These are phyloP conservation scores for Diospyros lotus DNA, from an alignment of 148 eudicot species.

Conservation along the genomic window DNA sequence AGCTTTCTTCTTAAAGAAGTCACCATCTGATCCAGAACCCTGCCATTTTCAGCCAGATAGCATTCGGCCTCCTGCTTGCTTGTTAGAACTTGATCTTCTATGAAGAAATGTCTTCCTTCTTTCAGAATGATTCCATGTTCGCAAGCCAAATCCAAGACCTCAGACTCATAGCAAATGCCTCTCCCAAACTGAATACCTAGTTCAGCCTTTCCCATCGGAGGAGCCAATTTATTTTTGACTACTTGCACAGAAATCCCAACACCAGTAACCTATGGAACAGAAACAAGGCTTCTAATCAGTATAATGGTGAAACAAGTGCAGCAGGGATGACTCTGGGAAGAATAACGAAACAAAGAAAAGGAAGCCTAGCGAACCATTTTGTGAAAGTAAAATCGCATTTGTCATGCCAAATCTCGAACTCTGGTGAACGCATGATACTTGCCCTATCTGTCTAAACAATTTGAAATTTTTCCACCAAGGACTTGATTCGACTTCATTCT, in stretches of 20 bases:
- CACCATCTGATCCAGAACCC: slow-evolving; percentile 41
- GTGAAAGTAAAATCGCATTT: background rate
- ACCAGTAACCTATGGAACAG: slow-evolving; percentile 53
- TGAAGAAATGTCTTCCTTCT: slow-evolving; percentile 51
- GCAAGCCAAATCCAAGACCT: slow-evolving; percentile 77
- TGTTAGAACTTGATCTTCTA: slow-evolving; percentile 49
- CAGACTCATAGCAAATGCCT: slow-evolving; percentile 67
- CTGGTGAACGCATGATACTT: no score
- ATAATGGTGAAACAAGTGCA: background rate
- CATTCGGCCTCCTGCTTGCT: slow-evolving; percentile 46
- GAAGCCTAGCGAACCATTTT: background rate
- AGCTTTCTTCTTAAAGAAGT: slow-evolving; percentile 53
- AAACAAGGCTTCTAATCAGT: background rate
- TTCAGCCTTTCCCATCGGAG: slow-evolving; percentile 64
- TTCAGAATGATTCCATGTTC: slow-evolving; percentile 61
- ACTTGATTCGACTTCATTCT: background rate
- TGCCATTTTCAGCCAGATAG: slow-evolving; percentile 52
- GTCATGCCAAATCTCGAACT: background rate
- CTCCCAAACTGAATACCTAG: slow-evolving; percentile 67
- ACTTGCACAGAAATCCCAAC: slow-evolving; percentile 75
- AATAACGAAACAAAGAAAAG: background rate
- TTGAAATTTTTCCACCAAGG: background rate
- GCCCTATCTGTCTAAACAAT: background rate
- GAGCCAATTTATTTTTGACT: slow-evolving; percentile 85
- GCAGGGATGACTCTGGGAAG: background rate